These are phyloP conservation scores for Flaveria brownii DNA, from an alignment of 129 eudicot species.

Conservation along the genomic window DNA sequence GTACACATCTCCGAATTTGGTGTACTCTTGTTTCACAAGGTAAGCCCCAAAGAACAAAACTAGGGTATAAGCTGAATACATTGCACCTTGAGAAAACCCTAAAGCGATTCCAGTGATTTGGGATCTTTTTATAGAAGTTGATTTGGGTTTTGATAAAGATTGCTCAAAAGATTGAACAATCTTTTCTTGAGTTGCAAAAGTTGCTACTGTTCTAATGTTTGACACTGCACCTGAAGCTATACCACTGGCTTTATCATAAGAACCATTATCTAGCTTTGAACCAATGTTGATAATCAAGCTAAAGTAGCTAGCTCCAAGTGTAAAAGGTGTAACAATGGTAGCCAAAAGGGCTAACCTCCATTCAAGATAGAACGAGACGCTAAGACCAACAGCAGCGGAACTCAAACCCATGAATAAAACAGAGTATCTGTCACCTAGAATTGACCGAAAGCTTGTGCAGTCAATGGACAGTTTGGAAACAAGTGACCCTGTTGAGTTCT, in stretches of 20 bases:
- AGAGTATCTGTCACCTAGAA: conserved; percentile 70
- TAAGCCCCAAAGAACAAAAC: conserved; percentile 69
- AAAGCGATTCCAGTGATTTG: conserved; percentile 66
- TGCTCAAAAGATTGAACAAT: conserved; percentile 61
- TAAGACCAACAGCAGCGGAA: conserved; percentile 76
- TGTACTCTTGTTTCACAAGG: conserved; percentile 46
- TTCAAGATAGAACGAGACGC: conserved; percentile 55
- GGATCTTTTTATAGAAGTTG: conserved; percentile 56
- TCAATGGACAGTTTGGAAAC: conserved; percentile 68
- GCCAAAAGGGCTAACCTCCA: conserved; percentile 75
- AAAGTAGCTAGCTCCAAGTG: conserved; percentile 88
- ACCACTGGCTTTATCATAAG: conserved; percentile 66
- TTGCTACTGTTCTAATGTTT: conserved; percentile 72
- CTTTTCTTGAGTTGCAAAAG: conserved; percentile 67
- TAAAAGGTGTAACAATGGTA: conserved; percentile 61
- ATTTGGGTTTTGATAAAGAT: conserved; percentile 60
- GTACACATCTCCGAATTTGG: conserved; percentile 62
- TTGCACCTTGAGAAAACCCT: conserved; percentile 77
- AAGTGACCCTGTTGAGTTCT: conserved; percentile 68
- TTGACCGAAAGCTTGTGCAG: conserved; percentile 64
- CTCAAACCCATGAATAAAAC: conserved; percentile 83
- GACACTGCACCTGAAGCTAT: conserved; percentile 87
- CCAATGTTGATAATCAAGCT: conserved; percentile 71
- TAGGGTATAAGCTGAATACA: conserved; percentile 77
- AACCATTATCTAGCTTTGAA: conserved; percentile 56